Evolutionary conservation across 371 early-diverging fungal genomes (phyloP).

Genomic region (Mortierella sp.): DNA sequence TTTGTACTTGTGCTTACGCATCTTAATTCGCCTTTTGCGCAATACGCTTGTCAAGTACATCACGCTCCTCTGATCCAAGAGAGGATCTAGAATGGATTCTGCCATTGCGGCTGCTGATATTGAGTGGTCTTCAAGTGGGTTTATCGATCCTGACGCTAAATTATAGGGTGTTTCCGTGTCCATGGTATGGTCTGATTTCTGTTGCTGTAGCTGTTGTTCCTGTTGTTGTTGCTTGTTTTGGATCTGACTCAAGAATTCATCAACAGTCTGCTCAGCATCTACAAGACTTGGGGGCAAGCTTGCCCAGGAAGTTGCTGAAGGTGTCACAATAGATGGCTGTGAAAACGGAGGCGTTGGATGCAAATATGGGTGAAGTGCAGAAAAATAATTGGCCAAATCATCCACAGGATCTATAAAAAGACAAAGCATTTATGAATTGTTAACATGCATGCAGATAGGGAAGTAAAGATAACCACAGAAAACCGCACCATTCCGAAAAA

Average conservation of each 20-base stretch:
- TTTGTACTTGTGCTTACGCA: constrained; percentile 91
- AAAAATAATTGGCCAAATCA: constrained; percentile 37
- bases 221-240: constrained; percentile 12
- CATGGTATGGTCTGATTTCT: neutral
- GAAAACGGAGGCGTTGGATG: constrained; percentile 12
- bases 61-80: constrained; percentile 15
- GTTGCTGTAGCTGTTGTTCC: constrained; percentile 5
- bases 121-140: neutral
- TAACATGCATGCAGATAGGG: neutral
- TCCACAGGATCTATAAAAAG: constrained; percentile 28
- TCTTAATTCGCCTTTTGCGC: constrained; percentile 85
- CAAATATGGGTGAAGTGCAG: constrained; percentile 33
- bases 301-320: constrained; percentile 41
- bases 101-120: neutral
- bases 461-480: neutral
- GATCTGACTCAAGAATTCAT: constrained; percentile 29
- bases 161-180: neutral
- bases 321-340: neutral
- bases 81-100: constrained; percentile 13
- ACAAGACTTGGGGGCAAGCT: constrained; percentile 16
- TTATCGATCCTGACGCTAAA: neutral
- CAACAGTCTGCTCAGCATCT: constrained; percentile 29
- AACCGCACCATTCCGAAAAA: neutral
- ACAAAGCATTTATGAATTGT: no score
- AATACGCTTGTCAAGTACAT: constrained; percentile 66